A percentile compares a stretch with the other conserved stretches of the same genome.
Conservation (phyloP, 2,329 filamentous ascomycete species). For the Sarocladium brachiariae region DNA sequence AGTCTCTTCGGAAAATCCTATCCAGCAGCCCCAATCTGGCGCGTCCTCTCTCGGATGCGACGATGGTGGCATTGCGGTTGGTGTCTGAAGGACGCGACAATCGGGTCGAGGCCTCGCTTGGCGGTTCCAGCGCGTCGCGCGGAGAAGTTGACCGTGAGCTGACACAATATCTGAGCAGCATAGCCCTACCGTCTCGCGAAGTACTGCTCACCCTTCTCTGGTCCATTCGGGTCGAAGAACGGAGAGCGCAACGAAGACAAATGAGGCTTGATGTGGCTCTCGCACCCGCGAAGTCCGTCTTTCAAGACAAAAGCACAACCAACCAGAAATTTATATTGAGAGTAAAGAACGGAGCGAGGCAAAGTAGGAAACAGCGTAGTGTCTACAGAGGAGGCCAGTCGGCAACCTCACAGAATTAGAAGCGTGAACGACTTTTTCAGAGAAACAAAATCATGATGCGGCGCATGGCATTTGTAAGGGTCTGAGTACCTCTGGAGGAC, state of each 20-base stretch:
- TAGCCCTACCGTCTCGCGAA: constrained; percentile 39
- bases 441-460: constrained; percentile 4
- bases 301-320: constrained; percentile 13
- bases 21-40: constrained; percentile 68
- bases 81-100: constrained; percentile 51
- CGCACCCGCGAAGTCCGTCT: constrained; percentile 14
- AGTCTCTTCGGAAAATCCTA: constrained; percentile 57
- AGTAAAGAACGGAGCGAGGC: constrained; percentile 16
- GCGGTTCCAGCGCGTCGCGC: constrained; percentile 26
- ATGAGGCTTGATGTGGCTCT: constrained; percentile 7
- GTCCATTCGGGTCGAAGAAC: constrained; percentile 33
- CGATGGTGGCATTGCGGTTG: constrained; percentile 66
- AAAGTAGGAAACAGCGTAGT: constrained; percentile 11
- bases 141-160: constrained; percentile 28
- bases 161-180: constrained; percentile 29
- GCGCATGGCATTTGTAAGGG: constrained; percentile 2
- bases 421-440: constrained; percentile 4
- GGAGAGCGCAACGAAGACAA: constrained; percentile 1
- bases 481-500: constrained; percentile 2
- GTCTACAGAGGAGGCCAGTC: neutral
- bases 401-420: neutral
- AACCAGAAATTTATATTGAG: constrained; percentile 19
- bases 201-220: constrained; percentile 41
- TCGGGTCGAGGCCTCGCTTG: constrained; percentile 32
- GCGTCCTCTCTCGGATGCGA: constrained; percentile 68